These are phyloP conservation scores for Aspergillus sclerotiicarbonarius DNA, from an alignment of 495 filamentous ascomycete species.

Conservation along the genomic window DNA sequence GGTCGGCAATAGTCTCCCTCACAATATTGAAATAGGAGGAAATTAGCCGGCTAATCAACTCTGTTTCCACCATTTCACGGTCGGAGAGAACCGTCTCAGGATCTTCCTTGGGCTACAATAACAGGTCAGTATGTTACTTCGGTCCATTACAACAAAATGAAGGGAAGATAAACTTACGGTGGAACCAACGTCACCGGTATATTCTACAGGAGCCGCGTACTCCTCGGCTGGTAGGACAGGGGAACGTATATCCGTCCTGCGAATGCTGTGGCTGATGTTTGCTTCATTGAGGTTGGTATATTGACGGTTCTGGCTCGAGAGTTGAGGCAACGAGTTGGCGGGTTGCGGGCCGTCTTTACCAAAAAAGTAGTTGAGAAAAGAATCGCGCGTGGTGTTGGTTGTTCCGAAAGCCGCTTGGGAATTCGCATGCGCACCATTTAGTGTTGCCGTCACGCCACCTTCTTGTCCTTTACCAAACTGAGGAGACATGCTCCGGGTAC, in stretches of 20 bases:
- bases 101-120: constrained; percentile 38
- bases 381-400: constrained; percentile 63
- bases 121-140: neutral
- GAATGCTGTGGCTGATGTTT: constrained; percentile 78
- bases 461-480: constrained; percentile 61
- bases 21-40: constrained; percentile 99
- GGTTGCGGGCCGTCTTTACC: constrained; percentile 76
- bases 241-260: constrained; percentile 63
- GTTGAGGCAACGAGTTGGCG: constrained; percentile 29
- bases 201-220: constrained; percentile 35
- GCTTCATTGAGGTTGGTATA: constrained; percentile 73
- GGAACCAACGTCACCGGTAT: constrained; percentile 50
- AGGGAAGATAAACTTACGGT: constrained; percentile 53
- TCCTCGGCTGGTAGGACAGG: constrained; percentile 42
- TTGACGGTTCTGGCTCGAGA: constrained; percentile 56
- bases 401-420: constrained; percentile 63
- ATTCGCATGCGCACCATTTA: constrained; percentile 64
- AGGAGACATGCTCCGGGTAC: constrained; percentile 74
- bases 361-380: constrained; percentile 98
- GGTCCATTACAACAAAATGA: neutral
- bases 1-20: constrained; percentile 92
- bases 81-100: constrained; percentile 85
- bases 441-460: constrained; percentile 59
- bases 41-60: constrained; percentile 93
- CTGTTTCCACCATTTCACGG: constrained; percentile 93